These are phyloP conservation scores for Pyrenophora graminea DNA, from an alignment of 2,329 filamentous ascomycete genomes.

Conservation along the genomic window DNA sequence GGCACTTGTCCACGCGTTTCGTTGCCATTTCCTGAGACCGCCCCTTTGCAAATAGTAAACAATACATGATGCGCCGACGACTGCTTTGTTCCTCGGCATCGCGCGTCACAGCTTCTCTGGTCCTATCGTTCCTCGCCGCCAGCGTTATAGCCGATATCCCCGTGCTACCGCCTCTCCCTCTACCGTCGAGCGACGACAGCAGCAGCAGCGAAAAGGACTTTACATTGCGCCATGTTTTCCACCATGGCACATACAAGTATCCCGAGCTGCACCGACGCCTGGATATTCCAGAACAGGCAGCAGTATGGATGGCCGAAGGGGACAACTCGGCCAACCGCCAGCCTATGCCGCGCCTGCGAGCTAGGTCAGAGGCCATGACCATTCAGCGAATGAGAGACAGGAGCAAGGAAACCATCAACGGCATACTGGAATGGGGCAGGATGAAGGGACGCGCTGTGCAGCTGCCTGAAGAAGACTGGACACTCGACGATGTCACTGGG, in stretches of 20 bases:
- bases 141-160: constrained; percentile 41
- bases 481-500: constrained; percentile 73
- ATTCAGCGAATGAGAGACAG: constrained; percentile 85
- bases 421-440: constrained; percentile 74
- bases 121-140: constrained; percentile 70
- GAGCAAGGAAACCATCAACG: constrained; percentile 74
- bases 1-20: background rate
- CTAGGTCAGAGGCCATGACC: constrained; percentile 64
- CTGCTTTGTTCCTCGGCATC: constrained; percentile 57
- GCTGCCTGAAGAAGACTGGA: constrained; percentile 78
- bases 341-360: constrained; percentile 54
- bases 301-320: constrained; percentile 66
- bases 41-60: background rate
- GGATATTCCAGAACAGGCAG: constrained; percentile 68
- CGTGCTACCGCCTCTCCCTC: constrained; percentile 30
- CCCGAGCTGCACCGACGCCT: constrained; percentile 76
- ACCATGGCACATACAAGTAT: constrained; percentile 81
- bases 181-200: constrained; percentile 26
- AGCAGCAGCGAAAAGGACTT: constrained; percentile 35
- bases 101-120: constrained; percentile 65
- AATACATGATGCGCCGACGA: constrained; percentile 34
- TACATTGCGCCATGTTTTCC: constrained; percentile 81
- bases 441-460: constrained; percentile 68
- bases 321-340: constrained; percentile 50
- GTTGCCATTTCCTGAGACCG: background rate